phyloP scores from a whole-genome alignment of 805 yeast species.

The Clavispora vitiphila region DNA sequence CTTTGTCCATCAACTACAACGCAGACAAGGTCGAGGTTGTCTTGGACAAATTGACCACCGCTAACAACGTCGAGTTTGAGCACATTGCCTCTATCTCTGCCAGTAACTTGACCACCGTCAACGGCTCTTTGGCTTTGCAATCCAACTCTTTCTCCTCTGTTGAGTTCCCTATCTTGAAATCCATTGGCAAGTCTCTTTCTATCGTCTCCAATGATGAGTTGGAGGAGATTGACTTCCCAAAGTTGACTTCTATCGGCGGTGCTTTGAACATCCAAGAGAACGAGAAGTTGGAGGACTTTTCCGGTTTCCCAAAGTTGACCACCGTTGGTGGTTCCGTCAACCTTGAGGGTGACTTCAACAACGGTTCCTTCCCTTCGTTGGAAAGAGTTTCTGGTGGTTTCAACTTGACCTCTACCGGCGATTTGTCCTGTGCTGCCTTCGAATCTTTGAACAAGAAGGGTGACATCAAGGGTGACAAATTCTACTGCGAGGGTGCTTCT shows the following conservation, averaged over 20 bases:
- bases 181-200: conserved; percentile 78
- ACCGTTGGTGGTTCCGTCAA: conserved; percentile 85
- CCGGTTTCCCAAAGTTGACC: conserved; percentile 69
- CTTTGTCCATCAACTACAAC: conserved; percentile 79
- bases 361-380: conserved; percentile 71
- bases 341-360: conserved; percentile 73
- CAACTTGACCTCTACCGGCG: conserved; percentile 67
- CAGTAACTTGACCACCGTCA: conserved; percentile 62
- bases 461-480: conserved; percentile 87
- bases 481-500: conserved; percentile 51
- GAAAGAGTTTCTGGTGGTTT: conserved; percentile 90
- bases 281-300: conserved; percentile 58
- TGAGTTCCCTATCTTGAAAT: conserved; percentile 48
- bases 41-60: conserved; percentile 72
- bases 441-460: conserved; percentile 68
- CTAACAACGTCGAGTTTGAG: conserved; percentile 83
- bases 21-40: conserved; percentile 67
- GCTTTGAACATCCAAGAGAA: conserved; percentile 90
- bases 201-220: conserved; percentile 71
- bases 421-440: conserved; percentile 78
- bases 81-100: conserved; percentile 71
- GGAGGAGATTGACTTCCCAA: conserved; percentile 60
- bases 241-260: conserved; percentile 78
- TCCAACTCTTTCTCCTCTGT: conserved; percentile 60
- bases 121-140: conserved; percentile 78